phyloP scores from a whole-genome alignment of 1,139 yeast species.

The Yamadazyma atlantica region DNA sequence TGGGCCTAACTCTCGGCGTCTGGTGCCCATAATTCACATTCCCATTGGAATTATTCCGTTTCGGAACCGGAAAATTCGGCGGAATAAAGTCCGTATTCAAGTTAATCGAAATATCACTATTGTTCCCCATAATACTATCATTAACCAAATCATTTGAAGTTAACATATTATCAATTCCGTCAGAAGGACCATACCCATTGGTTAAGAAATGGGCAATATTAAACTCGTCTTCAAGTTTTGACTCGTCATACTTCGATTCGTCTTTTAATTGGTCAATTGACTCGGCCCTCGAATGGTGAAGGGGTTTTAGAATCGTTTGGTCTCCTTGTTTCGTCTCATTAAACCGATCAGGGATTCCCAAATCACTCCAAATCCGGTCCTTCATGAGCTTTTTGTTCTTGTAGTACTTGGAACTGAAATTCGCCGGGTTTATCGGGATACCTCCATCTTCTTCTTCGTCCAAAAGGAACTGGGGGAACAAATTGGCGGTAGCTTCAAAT shows the following conservation, averaged over 20 bases:
- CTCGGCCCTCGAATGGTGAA: slow-evolving; percentile 16
- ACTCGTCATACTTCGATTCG: no score
- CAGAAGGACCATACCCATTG: slow-evolving; percentile 30
- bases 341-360: slow-evolving; percentile 28
- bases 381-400: slow-evolving; percentile 33
- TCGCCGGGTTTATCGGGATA: slow-evolving; percentile 36
- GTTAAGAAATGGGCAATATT: slow-evolving; percentile 36
- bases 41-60: slow-evolving; percentile 12
- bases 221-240: slow-evolving; percentile 14
- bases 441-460: slow-evolving; percentile 47
- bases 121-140: slow-evolving; percentile 30
- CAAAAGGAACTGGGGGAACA: slow-evolving; percentile 37
- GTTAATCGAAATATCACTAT: slow-evolving; percentile 30
- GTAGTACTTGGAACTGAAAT: slow-evolving; percentile 39
- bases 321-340: slow-evolving; percentile 28
- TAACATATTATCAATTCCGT: slow-evolving; percentile 15
- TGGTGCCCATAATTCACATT: slow-evolving; percentile 17
- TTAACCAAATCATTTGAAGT: slow-evolving; percentile 17
- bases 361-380: slow-evolving; percentile 39
- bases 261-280: no score
- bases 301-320: slow-evolving; percentile 31
- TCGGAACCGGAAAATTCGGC: slow-evolving; percentile 19
- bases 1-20: slow-evolving; percentile 40
- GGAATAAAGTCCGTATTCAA: slow-evolving; percentile 31
- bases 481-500: slow-evolving; percentile 34